Base-by-base conservation (phyloP, 345 rosid genomes). In the Hypericum androsaemum region DNA sequence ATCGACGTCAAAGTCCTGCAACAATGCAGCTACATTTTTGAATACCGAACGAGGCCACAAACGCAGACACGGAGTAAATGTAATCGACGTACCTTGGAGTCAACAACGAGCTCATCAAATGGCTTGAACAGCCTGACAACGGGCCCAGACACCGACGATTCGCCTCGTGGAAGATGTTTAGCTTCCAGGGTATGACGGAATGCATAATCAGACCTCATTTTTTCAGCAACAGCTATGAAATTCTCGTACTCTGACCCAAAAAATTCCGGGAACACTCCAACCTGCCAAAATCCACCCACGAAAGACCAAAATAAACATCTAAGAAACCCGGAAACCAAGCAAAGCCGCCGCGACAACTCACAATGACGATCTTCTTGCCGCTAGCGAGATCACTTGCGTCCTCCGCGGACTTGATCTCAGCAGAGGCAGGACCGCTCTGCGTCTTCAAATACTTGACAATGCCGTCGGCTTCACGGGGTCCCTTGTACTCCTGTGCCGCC, bases 391-490 rank as follows among this genome's bases (percentile, higher is more conserved):
- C 70, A 52, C 64, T 53, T 39, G 87, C 97, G 66, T 64, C 85
- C 54, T 75, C 90, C 0, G 64, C 66, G 13, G 83, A 80, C 67
- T 81, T 83, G 13, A 92, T 69, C 62, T 88, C 90, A 53, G 57
- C 68, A 17, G 97, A 92, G 63, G 99, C 84, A 64, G 97, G 97
- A 6, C 99, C 99, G 42, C 80, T 85, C 60, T 85, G 97, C 68
- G 79, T 85, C 77, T 85, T 88, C 67, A 92, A 56, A 56, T 85
- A 92, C 52, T 68, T 68, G 44, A 74, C 84, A 47, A 92, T 92
- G 45, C 97, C 99, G 0, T 80, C 87, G 0, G 97, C 99, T 3
- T 92, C 88, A 6, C 97, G 94, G 55, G 99, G 99, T 32, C 99
- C 99, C 35, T 92, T 88, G 72, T 83, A 92, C 2, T 92, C 97